Evolutionary conservation across 192 early-diverging fungal genomes (phyloP), one percentile per base, ranked within the genome.

Genomic region (Mortierella antarctica): DNA sequence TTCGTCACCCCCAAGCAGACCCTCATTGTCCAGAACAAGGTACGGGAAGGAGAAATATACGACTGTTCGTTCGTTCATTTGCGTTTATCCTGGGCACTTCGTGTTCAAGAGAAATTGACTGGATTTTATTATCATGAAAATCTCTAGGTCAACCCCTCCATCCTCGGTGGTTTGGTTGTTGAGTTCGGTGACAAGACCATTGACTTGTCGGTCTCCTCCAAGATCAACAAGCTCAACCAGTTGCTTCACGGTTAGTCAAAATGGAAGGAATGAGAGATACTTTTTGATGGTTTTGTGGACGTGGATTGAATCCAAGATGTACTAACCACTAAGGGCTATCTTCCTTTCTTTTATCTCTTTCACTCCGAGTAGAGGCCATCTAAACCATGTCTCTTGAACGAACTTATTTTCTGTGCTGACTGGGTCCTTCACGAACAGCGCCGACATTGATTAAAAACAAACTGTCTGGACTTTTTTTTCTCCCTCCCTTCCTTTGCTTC

Each of bases 171-270:
- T 73, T 91, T 99, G 86, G 87, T 98, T 82, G 93, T 99, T 62
- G 97, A 99, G 86, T 88, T 97, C 84, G 96, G 97, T 75, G 97
- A 96, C 88, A 95, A 96, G 88, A 98, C 96, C 78, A 97, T 99
- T 77, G 97, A 99, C 86, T 92, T 99, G 87, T 97, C 96, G 20
- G 95, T 96, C 63, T 91, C 96, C 42, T 92, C 94, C 87, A 96
- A 94, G 84, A 89, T 99, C 81, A 90, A 92, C 87, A 99, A 98
- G 93, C 90, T 99, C 48, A 95, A 99, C 90, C 91, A 95, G 86
- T 86, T 97, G 66, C 82, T 99, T 68, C 61, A 64, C 15, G 71
- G 70, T 72, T 72, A 72, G 70, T 72, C 48, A 52, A 31, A 1
- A 31, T 31, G 31, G 31, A 31, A 31, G 31, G 31, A 31, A 3